Percentiles rank a stretch among this genome's conserved stretches.
These are phyloP conservation scores for Tephrocybe rancida DNA, from an alignment of 768 basidiomycete genomes.

Conservation along the genomic window DNA sequence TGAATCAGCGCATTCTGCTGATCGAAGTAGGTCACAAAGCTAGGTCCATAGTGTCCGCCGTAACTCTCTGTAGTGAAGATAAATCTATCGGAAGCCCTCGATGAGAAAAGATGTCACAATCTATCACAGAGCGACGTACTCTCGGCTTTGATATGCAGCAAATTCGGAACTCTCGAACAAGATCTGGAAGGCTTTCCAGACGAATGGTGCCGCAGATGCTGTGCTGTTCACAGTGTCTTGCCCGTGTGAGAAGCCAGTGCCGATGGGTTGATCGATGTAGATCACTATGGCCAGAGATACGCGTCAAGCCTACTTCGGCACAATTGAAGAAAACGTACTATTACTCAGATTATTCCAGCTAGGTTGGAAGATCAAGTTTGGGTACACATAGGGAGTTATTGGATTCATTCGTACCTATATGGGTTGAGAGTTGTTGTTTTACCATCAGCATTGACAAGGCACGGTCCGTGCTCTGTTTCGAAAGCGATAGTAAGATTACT, in stretches of 20 bases:
- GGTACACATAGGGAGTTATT: too few species aligned
- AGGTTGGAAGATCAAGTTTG: not conserved
- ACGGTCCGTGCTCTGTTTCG: conserved; percentile 62
- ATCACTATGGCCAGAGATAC: conserved; percentile 44
- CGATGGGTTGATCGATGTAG: conserved; percentile 72
- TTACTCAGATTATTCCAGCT: conserved; percentile 75
- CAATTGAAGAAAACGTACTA: conserved; percentile 36
- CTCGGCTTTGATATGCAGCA: conserved; percentile 49
- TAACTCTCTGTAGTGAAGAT: conserved; percentile 69
- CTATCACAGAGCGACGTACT: conserved; percentile 37
- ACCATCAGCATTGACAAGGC: conserved; percentile 56
- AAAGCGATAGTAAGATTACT: not conserved
- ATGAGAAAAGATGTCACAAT: not conserved
- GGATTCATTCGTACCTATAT: conserved; percentile 49
- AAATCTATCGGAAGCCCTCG: conserved; percentile 40
- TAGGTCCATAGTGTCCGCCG: conserved; percentile 69
- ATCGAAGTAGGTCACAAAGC: conserved; percentile 65
- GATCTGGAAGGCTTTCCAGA: conserved; percentile 67
- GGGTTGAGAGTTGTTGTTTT: conserved; percentile 58
- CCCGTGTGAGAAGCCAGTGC: conserved; percentile 66
- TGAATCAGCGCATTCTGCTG: conserved; percentile 59
- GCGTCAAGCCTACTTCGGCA: not conserved
- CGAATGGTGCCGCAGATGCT: conserved; percentile 51
- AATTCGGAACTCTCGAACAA: conserved; percentile 61
- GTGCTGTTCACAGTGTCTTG: conserved; percentile 60